Evolutionary conservation across 176 grass and related monocot genomes (phyloP), one percentile per base, ranked within the genome.

Genomic region (Poa annua): DNA sequence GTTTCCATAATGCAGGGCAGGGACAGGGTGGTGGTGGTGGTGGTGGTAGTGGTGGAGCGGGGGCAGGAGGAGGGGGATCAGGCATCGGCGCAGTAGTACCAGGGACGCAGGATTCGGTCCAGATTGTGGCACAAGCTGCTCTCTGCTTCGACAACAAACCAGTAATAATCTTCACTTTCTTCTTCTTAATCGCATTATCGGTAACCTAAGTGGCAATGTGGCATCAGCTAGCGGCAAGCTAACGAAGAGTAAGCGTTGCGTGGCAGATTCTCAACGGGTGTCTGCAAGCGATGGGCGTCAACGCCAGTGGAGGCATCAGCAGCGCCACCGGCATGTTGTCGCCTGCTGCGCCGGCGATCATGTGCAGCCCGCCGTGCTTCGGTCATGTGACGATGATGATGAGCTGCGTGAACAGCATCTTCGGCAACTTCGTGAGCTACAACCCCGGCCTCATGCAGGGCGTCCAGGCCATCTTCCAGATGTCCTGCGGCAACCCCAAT

Each of bases 401-500:
- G 85, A 76, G 47, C 26, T 99, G 97, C 67, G 19, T 92, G 11
- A 89, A 99, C 42, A 86, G 85, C 16, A 87, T 99, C 66, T 34
- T 99, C 19, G 45, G 73, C 17, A 99, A 92, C 85, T 63, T 96
- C 78, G 85, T 62, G 12, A 88, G 84, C 64, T 99, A 96, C 70
- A 95, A 69, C 39, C 84, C 93, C 7, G 91, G 97, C 8, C 71
- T 99, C 59, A 90, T 99, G 89, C 93, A 94, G 82, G 97, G 97
- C 6, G 91, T 99, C 47, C 91, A 92, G 36, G 80, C 91, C 68
- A 11, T 96, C 49, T 94, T 92, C 76, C 83, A 92, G 57, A 96
- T 94, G 93, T 36, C 91, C 7, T 99, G 97, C 29, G 69, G 87
- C 34, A 80, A 90, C 4, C 39, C 33, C 13, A 89, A 75, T 16